Conservation (phyloP, 2,329 filamentous ascomycete species). For the Phialemonium atrogriseum region DNA sequence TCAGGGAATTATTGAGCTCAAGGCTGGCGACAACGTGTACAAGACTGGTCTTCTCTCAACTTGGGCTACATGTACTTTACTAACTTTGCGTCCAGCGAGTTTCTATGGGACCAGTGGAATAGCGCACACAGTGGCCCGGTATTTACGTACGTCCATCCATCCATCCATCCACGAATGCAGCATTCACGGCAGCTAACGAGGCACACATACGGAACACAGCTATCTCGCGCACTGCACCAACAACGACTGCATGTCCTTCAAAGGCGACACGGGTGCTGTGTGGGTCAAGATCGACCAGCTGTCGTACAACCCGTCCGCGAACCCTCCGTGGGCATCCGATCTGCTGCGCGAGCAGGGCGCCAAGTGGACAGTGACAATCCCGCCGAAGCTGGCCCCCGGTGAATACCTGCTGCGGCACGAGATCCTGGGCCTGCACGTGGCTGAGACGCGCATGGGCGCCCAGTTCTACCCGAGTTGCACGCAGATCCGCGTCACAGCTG, state of each 20-base stretch:
- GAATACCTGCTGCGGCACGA: conserved; percentile 37
- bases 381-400: conserved; percentile 17
- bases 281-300: conserved; percentile 30
- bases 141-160: conserved; percentile 16
- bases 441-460: conserved; percentile 25
- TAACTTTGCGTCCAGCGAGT: conserved; percentile 3
- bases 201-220: no score
- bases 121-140: conserved; percentile 23
- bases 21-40: conserved; percentile 14
- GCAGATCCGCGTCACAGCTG: conserved; percentile 10
- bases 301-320: conserved; percentile 19
- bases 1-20: conserved; percentile 10
- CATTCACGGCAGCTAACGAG: no score
- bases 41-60: not conserved
- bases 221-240: conserved; percentile 26
- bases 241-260: conserved; percentile 21
- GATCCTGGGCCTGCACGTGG: conserved; percentile 33
- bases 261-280: conserved; percentile 21
- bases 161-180: no score
- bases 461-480: conserved; percentile 36
- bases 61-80: not conserved
- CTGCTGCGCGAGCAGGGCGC: conserved; percentile 23
- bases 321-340: conserved; percentile 25
- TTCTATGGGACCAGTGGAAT: conserved; percentile 24
- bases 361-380: conserved; percentile 22